Evolutionary conservation across 2,329 filamentous ascomycete genomes (phyloP).

Genomic region (Ceratocystis lukuohia): DNA sequence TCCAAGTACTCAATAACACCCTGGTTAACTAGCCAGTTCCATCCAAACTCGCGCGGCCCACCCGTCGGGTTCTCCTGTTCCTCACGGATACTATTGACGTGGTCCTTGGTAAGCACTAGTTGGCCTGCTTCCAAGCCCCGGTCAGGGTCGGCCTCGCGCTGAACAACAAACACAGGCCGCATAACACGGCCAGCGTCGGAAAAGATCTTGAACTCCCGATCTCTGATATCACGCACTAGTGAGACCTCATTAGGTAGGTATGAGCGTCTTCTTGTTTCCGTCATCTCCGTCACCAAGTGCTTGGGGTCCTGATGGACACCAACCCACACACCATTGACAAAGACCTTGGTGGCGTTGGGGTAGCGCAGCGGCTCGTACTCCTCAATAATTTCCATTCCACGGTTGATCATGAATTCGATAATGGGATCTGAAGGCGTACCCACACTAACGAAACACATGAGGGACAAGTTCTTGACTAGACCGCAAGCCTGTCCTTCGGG

Average conservation of each 20-base stretch:
- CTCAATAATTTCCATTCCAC: slow-evolving; percentile 92
- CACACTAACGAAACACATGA: slow-evolving; percentile 98
- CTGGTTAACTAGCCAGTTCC: slow-evolving; percentile 69
- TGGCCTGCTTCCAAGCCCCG: slow-evolving; percentile 46
- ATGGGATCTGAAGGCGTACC: slow-evolving; percentile 84
- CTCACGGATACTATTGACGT: slow-evolving; percentile 60
- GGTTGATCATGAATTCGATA: slow-evolving; percentile 86
- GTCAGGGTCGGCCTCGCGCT: slow-evolving; percentile 68
- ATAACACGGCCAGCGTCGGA: slow-evolving; percentile 93
- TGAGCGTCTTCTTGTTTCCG: slow-evolving; percentile 63
- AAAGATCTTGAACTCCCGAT: slow-evolving; percentile 96
- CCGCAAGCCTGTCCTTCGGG: slow-evolving; percentile 97
- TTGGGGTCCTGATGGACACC: slow-evolving; percentile 85
- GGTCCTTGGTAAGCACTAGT: slow-evolving; percentile 72
- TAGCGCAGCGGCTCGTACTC: slow-evolving; percentile 80
- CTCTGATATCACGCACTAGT: slow-evolving; percentile 87
- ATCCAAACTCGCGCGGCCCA: slow-evolving; percentile 57
- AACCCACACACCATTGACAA: slow-evolving; percentile 96
- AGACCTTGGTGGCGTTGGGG: slow-evolving; percentile 91
- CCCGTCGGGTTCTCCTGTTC: slow-evolving; percentile 53
- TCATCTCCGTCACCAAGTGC: slow-evolving; percentile 66
- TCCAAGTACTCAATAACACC: slow-evolving; percentile 94
- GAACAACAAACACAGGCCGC: slow-evolving; percentile 83
- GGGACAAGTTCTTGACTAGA: slow-evolving; percentile 89
- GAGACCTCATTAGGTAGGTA: slow-evolving; percentile 87